Evolutionary conservation across 352 stramenopile species (phyloP).

Genomic region (Globisporangium lucens): DNA sequence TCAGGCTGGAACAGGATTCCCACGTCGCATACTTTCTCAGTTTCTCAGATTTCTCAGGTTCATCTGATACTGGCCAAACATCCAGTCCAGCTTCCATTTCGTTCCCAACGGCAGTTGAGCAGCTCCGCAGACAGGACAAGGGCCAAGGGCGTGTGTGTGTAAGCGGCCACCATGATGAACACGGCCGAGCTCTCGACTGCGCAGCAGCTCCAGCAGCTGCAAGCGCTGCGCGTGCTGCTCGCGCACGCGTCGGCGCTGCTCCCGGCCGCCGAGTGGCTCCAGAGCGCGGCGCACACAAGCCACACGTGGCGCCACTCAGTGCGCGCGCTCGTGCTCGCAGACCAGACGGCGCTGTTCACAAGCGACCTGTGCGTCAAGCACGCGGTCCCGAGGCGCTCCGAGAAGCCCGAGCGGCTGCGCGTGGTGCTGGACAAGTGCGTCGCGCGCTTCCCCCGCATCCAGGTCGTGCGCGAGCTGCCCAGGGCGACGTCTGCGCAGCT

Average conservation of each 20-base stretch:
- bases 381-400: slow-evolving; percentile 32
- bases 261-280: background rate
- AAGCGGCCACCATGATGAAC: slow-evolving; percentile 12
- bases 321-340: slow-evolving; percentile 24
- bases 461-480: slow-evolving; percentile 23
- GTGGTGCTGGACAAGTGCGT: slow-evolving; percentile 34
- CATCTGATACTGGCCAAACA: background rate
- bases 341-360: slow-evolving; percentile 39
- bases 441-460: slow-evolving; percentile 32
- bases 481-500: slow-evolving; percentile 47
- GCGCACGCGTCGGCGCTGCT: background rate
- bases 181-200: slow-evolving; percentile 1
- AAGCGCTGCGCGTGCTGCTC: slow-evolving; percentile 4
- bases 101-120: background rate
- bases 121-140: background rate
- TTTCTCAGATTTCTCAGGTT: background rate
- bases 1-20: no score
- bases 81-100: background rate
- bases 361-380: slow-evolving; percentile 51
- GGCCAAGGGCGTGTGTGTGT: no score
- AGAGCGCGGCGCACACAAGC: slow-evolving; percentile 15
- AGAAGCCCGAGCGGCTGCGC: slow-evolving; percentile 54
- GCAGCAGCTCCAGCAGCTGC: background rate
- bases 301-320: slow-evolving; percentile 28
- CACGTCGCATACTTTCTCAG: no score